Percentiles rank a stretch among this genome's conserved stretches.
phyloP scores from a whole-genome alignment of 1,139 yeast species.

The Meyerozyma smithsonii region DNA sequence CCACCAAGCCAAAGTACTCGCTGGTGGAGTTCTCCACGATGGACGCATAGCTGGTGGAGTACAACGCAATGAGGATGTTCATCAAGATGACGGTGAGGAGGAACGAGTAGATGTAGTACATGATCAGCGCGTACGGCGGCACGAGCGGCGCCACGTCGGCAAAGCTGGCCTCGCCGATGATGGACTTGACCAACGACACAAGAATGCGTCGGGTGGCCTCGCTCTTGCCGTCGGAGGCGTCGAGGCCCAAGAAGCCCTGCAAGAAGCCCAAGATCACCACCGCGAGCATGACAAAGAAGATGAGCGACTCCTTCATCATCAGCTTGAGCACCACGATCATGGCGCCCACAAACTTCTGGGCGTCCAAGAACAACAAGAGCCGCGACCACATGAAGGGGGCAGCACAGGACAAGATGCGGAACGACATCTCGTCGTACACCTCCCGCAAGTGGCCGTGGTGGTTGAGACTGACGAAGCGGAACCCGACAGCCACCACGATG shows the following conservation, averaged over 20 bases:
- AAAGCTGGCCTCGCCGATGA: conserved; percentile 71
- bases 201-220: conserved; percentile 68
- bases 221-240: conserved; percentile 78
- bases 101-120: conserved; percentile 75
- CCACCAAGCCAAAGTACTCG: conserved; percentile 80
- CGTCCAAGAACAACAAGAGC: conserved; percentile 68
- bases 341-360: conserved; percentile 80
- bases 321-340: conserved; percentile 81
- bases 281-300: conserved; percentile 69
- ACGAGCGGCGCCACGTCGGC: conserved; percentile 67
- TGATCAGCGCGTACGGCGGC: conserved; percentile 76
- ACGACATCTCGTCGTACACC: conserved; percentile 59
- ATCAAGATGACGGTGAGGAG: conserved; percentile 68
- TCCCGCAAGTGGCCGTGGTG: conserved; percentile 18
- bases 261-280: conserved; percentile 75
- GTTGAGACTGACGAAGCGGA: conserved; percentile 49
- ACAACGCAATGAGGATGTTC: conserved; percentile 79
- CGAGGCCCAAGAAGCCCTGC: conserved; percentile 84
- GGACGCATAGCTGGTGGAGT: conserved; percentile 76
- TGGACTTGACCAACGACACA: conserved; percentile 62
- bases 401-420: conserved; percentile 69
- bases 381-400: conserved; percentile 90
- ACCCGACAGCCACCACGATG: conserved; percentile 47
- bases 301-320: conserved; percentile 80
- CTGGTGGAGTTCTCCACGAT: conserved; percentile 80